Conservation (phyloP, 805 yeast genomes). For the Hanseniaspora occidentalis region DNA sequence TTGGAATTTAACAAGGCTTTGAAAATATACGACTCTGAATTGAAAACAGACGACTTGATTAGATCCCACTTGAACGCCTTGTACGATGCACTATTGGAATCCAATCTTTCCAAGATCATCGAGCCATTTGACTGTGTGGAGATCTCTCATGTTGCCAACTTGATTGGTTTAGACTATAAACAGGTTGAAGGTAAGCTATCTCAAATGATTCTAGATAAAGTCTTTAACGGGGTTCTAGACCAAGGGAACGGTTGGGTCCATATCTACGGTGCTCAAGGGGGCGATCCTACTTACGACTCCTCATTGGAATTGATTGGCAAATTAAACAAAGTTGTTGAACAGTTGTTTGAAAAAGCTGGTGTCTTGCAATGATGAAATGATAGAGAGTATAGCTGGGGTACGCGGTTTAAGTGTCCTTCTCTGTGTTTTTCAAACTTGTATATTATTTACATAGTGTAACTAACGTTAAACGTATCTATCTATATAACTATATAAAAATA, state of each 20-base stretch:
- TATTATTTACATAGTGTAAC: no score
- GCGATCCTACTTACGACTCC: constrained; percentile 80
- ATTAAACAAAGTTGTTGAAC: constrained; percentile 79
- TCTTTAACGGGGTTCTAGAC: constrained; percentile 92
- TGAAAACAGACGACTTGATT: constrained; percentile 76
- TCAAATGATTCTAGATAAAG: constrained; percentile 92
- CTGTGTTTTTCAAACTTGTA: no score
- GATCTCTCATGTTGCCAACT: constrained; percentile 71
- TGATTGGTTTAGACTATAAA: constrained; percentile 74
- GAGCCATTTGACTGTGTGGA: constrained; percentile 97
- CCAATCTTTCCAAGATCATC: constrained; percentile 83
- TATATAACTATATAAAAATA: background rate
- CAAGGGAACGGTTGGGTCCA: constrained; percentile 98
- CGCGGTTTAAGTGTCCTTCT: background rate
- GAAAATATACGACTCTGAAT: constrained; percentile 54
- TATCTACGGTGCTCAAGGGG: constrained; percentile 77
- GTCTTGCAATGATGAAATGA: constrained; percentile 42
- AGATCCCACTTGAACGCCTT: constrained; percentile 86
- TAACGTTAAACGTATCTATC: no score
- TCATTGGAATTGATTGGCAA: constrained; percentile 78
- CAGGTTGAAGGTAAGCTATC: constrained; percentile 91
- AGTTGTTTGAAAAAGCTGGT: constrained; percentile 87
- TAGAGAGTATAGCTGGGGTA: background rate
- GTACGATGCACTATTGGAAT: constrained; percentile 86
- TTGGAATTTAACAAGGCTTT: constrained; percentile 84